Base-by-base conservation (phyloP, 306 rosid genomes). In the Mucuna pruriens region DNA sequence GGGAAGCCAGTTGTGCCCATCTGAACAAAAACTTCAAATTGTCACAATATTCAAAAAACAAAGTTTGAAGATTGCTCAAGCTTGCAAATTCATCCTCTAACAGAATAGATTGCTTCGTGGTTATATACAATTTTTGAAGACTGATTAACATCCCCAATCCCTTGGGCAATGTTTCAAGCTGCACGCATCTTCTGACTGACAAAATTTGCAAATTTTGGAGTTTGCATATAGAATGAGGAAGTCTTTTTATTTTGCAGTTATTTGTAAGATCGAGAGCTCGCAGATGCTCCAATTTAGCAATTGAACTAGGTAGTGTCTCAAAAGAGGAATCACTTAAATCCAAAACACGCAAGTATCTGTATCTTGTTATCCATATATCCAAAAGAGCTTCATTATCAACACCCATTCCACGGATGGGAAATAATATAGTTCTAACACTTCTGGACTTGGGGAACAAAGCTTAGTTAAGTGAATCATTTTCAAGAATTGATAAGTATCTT, bases 181-280 rank as follows among this genome's bases (percentile, higher is more conserved):
- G 2, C 34, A 4, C 8, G 17, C 77, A 79, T 3, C 83, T 71
- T 4, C 60, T 11, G 1, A 69, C 49, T 9, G 45, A 13, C 26
- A 79, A 57, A 26, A 70, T 6, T 79, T 55, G 71, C 48, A 79
- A 42, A 57, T 40, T 55, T 7, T 25, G 77, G 9, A 79, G 77
- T 8, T 55, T 79, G 71, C 38, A 12, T 10, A 79, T 5, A 17
- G 61, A 79, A 42, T 5, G 7, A 4, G 71, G 71, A 7, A 69
- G 60, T 20, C 31, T 20, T 64, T 65, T 77, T 4, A 77, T 77
- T 49, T 48, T 36, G 16, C 26, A 0, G 25, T 77, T 77, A 49
- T 49, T 15, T 0, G 15, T 1, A 34, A 77, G 81, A 13, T 1
- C 1, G 13, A 55, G 61, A 46, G 0, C 6, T 70, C 61, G 36